phyloP scores from a whole-genome alignment of 495 filamentous ascomycete genomes.

The Annulohypoxylon moriforme region DNA sequence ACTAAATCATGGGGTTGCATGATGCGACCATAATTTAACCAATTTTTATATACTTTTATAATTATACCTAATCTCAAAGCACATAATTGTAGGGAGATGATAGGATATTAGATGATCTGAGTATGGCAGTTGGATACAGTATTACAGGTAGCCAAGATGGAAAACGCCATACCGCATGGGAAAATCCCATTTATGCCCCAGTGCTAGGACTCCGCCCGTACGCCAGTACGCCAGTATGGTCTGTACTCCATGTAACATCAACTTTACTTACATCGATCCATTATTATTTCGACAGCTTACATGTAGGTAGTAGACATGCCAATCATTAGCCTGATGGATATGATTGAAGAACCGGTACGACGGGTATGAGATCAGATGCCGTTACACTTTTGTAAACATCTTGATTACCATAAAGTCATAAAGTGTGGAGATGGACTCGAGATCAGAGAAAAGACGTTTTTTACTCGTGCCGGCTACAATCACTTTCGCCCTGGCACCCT shows the following conservation, averaged over 20 bases:
- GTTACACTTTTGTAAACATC: neutral
- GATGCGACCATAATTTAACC: slow-evolving; percentile 15
- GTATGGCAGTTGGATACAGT: neutral
- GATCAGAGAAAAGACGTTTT: neutral
- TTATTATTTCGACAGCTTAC: neutral
- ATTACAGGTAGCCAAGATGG: neutral
- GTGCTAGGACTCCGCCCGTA: slow-evolving; percentile 14
- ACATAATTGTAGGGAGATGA: neutral
- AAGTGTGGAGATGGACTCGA: slow-evolving; percentile 13
- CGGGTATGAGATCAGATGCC: slow-evolving; percentile 23
- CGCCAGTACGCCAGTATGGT: neutral
- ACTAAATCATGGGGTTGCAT: slow-evolving; percentile 15
- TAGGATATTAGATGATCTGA: neutral
- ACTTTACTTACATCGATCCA: neutral
- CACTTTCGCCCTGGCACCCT: too few relatives aligned
- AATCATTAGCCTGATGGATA: slow-evolving; percentile 9
- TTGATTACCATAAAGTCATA: neutral
- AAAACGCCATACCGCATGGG: slow-evolving; percentile 17
- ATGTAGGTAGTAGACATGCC: slow-evolving; percentile 3
- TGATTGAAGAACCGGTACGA: slow-evolving; percentile 28
- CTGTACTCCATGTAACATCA: neutral
- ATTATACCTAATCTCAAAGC: neutral
- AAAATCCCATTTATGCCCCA: slow-evolving; percentile 17
- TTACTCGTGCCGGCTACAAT: too few relatives aligned
- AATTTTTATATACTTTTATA: slow-evolving; percentile 9